Base-by-base conservation (phyloP, 768 basidiomycete genomes). In the Termitomyces sp. region DNA sequence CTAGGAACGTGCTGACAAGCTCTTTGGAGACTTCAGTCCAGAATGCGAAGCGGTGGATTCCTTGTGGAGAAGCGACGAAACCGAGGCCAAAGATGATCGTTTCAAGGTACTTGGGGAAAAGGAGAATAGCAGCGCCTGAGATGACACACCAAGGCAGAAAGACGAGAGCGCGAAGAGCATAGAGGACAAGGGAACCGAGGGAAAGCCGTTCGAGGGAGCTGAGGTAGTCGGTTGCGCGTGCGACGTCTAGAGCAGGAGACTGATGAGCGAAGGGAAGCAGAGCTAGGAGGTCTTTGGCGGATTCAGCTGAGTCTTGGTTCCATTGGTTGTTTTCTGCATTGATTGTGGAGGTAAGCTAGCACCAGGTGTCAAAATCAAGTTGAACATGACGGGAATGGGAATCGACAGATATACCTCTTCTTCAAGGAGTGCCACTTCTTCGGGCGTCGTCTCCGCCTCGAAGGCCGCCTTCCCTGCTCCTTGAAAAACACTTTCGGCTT, bases 61-160 rank as follows among this genome's bases (percentile, higher is more conserved):
- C 72, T 33, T 46, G 53, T 15, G 64, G 64, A 16, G 70, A 62
- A 6, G 64, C 45, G 48, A 68, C 52, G 54, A 72, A 76, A 22
- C 76, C 76, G 16, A 67, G 58, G 5, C 65, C 60, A 61, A 79
- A 79, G 4, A 75, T 65, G 47, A 81, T 58, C 22, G 54, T 52
- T 44, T 76, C 74, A 55, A 81, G 70, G 56, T 72, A 60, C 22
- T 65, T 61, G 0, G 79, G 78, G 48, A 64, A 73, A 37, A 77
- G 63, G 6, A 78, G 54, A 50, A 81, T 76, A 15, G 71, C 65
- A 4, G 71, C 78, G 34, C 79, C 78, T n/a, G 79, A 76, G 36
- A 71, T 66, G 41, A 74, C 65, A 57, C 77, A 78, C 79, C 79
- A 81, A 37, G 79, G 79, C 0, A 81, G 53, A 60, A 81, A 79